phyloP scores from a whole-genome alignment of 495 filamentous ascomycete genomes.

The Darksidea phi region DNA sequence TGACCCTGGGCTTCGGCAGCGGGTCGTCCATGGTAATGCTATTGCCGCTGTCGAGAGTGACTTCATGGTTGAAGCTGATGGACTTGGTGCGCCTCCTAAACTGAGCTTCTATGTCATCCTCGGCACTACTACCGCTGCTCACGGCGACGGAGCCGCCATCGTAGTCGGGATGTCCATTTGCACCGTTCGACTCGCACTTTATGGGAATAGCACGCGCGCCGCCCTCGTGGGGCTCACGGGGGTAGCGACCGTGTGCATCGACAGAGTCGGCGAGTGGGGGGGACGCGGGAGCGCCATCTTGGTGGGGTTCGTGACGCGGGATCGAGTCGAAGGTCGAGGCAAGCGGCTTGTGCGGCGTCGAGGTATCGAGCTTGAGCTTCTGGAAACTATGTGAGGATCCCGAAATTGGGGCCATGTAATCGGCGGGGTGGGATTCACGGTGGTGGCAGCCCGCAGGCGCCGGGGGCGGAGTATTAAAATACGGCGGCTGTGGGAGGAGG shows the following conservation, averaged over 20 bases:
- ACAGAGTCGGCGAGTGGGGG: neutral
- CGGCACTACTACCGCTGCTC: neutral
- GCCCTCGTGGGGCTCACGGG: neutral
- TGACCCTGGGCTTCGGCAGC: constrained; percentile 35
- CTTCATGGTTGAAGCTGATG: constrained; percentile 46
- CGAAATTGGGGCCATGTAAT: constrained; percentile 35
- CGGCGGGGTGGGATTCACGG: constrained; percentile 24
- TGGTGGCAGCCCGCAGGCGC: constrained; percentile 30
- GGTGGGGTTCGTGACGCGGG: constrained; percentile 22
- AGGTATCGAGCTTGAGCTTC: constrained; percentile 39
- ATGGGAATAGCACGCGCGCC: constrained; percentile 1
- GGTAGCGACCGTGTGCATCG: constrained; percentile 1
- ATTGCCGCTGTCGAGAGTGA: constrained; percentile 45
- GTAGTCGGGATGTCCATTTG: constrained; percentile 4
- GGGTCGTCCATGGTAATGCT: constrained; percentile 40
- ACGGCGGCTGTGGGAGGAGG: constrained; percentile 28
- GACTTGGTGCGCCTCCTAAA: constrained; percentile 39
- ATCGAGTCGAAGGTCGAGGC: constrained; percentile 35
- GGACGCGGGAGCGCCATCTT: constrained; percentile 11
- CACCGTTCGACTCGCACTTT: constrained; percentile 9
- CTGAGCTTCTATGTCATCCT: constrained; percentile 23
- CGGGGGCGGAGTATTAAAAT: constrained; percentile 13
- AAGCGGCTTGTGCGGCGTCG: constrained; percentile 22
- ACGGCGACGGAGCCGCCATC: constrained; percentile 4
- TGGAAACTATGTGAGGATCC: constrained; percentile 36